Evolutionary conservation across 331 rosid genomes (phyloP).

Genomic region (Malus hybrid): DNA sequence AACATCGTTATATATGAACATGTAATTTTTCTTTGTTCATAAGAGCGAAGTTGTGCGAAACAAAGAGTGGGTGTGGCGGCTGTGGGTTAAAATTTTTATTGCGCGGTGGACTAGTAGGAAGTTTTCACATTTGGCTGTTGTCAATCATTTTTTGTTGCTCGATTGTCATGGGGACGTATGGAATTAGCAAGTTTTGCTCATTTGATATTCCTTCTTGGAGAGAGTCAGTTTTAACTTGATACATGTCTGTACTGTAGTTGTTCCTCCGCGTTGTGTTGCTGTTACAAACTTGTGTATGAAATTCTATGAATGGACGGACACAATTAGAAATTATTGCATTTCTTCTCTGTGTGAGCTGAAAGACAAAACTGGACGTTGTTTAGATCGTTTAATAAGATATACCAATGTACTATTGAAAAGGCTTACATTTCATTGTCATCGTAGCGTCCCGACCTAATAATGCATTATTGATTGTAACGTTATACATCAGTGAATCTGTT

Average conservation of each 20-base stretch:
- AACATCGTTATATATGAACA: conserved; percentile 34
- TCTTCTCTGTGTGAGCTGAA: too few relatives aligned
- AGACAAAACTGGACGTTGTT: too few relatives aligned
- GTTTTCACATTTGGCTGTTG: conserved; percentile 21
- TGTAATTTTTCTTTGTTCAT: conserved; percentile 54
- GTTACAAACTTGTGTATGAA: background rate
- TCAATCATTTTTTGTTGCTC: conserved; percentile 30
- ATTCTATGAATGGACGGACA: background rate
- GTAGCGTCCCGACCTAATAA: too few relatives aligned
- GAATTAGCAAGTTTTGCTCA: conserved; percentile 27
- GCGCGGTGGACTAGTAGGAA: conserved; percentile 33
- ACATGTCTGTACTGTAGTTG: conserved; percentile 21
- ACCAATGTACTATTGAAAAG: too few relatives aligned
- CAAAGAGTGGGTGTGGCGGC: conserved; percentile 45
- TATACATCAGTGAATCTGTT: too few relatives aligned
- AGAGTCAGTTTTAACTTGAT: conserved; percentile 18
- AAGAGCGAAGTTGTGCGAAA: conserved; percentile 37
- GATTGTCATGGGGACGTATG: conserved; percentile 27
- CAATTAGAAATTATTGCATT: background rate
- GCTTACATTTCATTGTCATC: too few relatives aligned
- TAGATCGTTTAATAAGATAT: too few relatives aligned
- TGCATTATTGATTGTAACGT: too few relatives aligned
- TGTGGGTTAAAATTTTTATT: conserved; percentile 6
- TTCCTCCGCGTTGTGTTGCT: background rate
- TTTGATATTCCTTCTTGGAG: conserved; percentile 22